Evolutionary conservation across 2,329 filamentous ascomycete species (phyloP), one percentile per base, ranked within the genome.

Genomic region (Neobulgaria alba): DNA sequence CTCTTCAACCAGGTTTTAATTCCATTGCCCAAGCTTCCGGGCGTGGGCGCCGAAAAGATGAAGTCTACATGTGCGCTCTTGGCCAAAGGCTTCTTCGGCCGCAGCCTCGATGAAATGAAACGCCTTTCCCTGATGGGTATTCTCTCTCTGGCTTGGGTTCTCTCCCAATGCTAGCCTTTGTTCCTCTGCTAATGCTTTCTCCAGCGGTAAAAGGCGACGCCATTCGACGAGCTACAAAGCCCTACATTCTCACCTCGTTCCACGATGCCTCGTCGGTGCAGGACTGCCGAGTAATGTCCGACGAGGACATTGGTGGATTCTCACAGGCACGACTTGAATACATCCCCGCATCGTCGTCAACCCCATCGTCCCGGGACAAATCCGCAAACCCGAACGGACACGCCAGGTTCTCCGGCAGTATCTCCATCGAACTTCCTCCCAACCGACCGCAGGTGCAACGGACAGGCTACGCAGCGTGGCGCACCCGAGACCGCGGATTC

Each of bases 401-500:
- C 63, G 79, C 80, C 14, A 76, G 82, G 46, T 98, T 96, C 67
- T 79, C 89, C 64, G 92, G 92, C 49, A 77, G 62, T 42, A 96
- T 98, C 58, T 95, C 87, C 2, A 93, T 82, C 10, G 77, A 85
- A 42, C 75, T 98, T 1, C 92, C 92, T 0, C 64, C 68, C 9
- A 74, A 90, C 62, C 71, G 73, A 30, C 83, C 82, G n/a, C 72
- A 84, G 29, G 70, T 94, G 32, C 73, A 88, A 55, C 72, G 86
- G 33, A 82, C 79, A 45, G 92, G 92, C 33, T 98, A 90, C 61
- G 89, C 92, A 1, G 92, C 83, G 2, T 98, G 87, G 71, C 75
- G 90, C 43, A 96, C 93, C 15, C 71, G 76, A 36, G 87, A 95
- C 57, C 76, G 80, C 35, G 73, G 73, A 3, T 66, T 77, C 7